Evolutionary conservation across 345 rosid genomes (phyloP), one percentile per base, ranked within the genome.

Genomic region (Eucalyptus cloeziana): DNA sequence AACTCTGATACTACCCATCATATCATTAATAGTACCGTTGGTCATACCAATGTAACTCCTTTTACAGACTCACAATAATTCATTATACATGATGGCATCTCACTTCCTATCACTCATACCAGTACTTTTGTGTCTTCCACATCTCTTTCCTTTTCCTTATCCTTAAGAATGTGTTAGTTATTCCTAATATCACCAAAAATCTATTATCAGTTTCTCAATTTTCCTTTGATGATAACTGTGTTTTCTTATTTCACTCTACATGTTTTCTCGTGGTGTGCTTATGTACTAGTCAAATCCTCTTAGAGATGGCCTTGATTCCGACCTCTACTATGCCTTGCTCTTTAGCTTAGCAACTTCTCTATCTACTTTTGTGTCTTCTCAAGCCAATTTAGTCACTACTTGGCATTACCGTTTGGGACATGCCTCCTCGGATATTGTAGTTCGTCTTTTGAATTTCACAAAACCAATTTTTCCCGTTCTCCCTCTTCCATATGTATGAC

Each of bases 231-330:
- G 40, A 69, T 33, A 16, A 69, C 4, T 8, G 2, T 17, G 44
- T 33, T 67, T 33, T 33, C 13, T 33, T 69, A 69, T 69, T 33
- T 69, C 11, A 69, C 13, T 21, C 7, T 69, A 9, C 2, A 27
- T 69, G 21, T 69, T 69, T 64, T 33, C 24, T 9, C 11, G 4
- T 10, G 2, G 43, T 33, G 44, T 69, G 24, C 24, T 31, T 31
- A 69, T 17, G 2, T 33, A 69, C 44, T 2, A 19, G 7, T 30
- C 19, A 33, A 5, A 33, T 69, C 44, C 80, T 69, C 44, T 69
- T 33, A 10, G 13, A 69, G 44, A 21, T 0, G 3, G 1, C 44
- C 44, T 69, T 33, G 4, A 69, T 33, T 69, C 7, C 0, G 1
- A 40, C 44, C 6, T 56, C 3, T 56, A 56, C 6, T 24, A 56